phyloP scores from a whole-genome alignment of 805 yeast genomes.

The Kodamaea restingae region DNA sequence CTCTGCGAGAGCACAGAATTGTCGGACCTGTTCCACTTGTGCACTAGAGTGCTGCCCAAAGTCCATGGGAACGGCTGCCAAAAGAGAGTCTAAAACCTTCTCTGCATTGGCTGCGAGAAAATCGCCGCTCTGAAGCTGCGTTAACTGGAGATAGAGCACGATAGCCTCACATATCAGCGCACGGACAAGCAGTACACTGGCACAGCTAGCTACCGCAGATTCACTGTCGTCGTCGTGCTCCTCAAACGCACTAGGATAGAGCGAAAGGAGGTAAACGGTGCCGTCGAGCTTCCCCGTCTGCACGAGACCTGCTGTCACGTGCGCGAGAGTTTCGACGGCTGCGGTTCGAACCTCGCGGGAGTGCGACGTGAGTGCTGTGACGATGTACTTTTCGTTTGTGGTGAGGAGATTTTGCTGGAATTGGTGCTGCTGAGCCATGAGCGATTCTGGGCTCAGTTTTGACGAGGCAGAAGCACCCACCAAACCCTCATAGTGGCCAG shows the following conservation, averaged over 20 bases:
- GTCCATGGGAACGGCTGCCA: constrained; percentile 18
- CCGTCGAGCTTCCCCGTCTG: constrained; percentile 36
- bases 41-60: too few species aligned
- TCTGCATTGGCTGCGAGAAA: constrained; percentile 27
- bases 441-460: constrained; percentile 39
- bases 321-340: constrained; percentile 32
- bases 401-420: constrained; percentile 29
- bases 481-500: constrained; percentile 36
- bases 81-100: constrained; percentile 26
- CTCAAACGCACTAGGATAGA: constrained; percentile 28
- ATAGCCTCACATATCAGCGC: constrained; percentile 31
- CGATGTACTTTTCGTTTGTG: constrained; percentile 27
- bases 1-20: constrained; percentile 27
- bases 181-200: constrained; percentile 23
- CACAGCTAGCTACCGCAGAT: constrained; percentile 17
- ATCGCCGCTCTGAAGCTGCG: constrained; percentile 38
- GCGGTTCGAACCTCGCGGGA: constrained; percentile 36
- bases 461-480: constrained; percentile 35
- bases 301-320: constrained; percentile 33
- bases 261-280: constrained; percentile 29
- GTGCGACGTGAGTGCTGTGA: constrained; percentile 29
- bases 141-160: constrained; percentile 35
- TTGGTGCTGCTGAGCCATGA: constrained; percentile 38
- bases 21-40: constrained; percentile 25
- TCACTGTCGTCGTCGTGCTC: constrained; percentile 31